phyloP scores from a whole-genome alignment of 2,329 filamentous ascomycete genomes.

The Camillea tinctor region DNA sequence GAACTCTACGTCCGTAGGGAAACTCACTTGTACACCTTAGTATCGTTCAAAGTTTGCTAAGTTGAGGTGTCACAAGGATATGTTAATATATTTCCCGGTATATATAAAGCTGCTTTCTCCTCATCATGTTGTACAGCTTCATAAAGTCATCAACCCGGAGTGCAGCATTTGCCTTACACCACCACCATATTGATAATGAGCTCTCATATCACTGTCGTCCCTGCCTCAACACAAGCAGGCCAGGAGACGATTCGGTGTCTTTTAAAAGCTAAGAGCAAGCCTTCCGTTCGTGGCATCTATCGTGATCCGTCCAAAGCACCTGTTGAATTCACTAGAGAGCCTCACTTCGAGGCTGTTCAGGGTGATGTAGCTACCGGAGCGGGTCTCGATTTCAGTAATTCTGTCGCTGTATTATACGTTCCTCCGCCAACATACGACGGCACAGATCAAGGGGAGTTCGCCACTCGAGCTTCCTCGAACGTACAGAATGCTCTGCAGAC shows the following conservation, averaged over 20 bases:
- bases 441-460: constrained; percentile 24
- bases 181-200: constrained; percentile 20
- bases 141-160: background rate
- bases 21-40: too few species aligned
- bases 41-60: too few species aligned
- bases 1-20: too few species aligned
- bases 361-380: constrained; percentile 31
- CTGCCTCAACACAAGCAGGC: constrained; percentile 35
- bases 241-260: constrained; percentile 30
- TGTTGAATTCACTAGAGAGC: constrained; percentile 26
- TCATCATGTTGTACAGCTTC: too few species aligned
- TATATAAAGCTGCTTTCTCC: too few species aligned
- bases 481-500: constrained; percentile 23
- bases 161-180: background rate
- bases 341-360: constrained; percentile 30
- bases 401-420: constrained; percentile 34
- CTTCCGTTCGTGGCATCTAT: constrained; percentile 31
- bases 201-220: constrained; percentile 32
- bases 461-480: constrained; percentile 22
- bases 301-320: constrained; percentile 31
- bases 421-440: constrained; percentile 32
- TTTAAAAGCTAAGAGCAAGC: constrained; percentile 19
- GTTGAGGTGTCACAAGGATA: too few species aligned
- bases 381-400: constrained; percentile 29
- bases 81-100: too few species aligned